phyloP scores from a whole-genome alignment of 306 rosid species.

The Prunus campanulata region DNA sequence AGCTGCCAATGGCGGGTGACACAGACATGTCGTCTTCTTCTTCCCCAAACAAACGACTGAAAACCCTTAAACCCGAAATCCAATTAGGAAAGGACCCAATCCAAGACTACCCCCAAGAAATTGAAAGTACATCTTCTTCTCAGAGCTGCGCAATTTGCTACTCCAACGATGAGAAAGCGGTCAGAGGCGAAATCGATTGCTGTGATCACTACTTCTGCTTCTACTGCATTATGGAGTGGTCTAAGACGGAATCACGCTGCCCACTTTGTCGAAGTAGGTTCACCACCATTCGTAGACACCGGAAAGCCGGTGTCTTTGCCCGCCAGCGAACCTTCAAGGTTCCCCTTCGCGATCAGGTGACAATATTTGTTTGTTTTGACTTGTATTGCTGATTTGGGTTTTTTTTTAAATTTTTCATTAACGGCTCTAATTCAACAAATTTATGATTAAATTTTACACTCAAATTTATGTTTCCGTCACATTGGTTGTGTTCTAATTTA shows the following conservation, averaged over 20 bases:
- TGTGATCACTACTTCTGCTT: conserved; percentile 80
- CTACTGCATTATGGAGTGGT: conserved; percentile 79
- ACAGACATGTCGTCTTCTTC: not conserved
- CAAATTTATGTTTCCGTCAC: not conserved
- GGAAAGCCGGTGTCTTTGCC: conserved; percentile 33
- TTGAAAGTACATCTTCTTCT: conserved; percentile 13
- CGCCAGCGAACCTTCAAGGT: conserved; percentile 47
- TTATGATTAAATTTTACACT: not conserved
- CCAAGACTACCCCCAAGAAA: not conserved
- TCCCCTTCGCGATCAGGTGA: conserved; percentile 70
- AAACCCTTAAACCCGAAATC: conserved; percentile 19
- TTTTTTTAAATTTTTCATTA: not conserved
- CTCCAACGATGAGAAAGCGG: conserved; percentile 36
- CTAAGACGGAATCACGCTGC: conserved; percentile 77
- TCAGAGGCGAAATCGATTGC: conserved; percentile 67
- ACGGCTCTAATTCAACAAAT: not conserved
- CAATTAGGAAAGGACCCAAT: not conserved
- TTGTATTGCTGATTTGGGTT: not conserved
- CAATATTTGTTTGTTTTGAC: not conserved
- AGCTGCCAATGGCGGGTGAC: conserved; percentile 35
- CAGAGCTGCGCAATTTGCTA: conserved; percentile 62
- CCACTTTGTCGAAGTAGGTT: conserved; percentile 82
- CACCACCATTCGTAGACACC: conserved; percentile 46
- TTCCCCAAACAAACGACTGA: conserved; percentile 44
- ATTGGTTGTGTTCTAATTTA: not conserved